Conservation (phyloP, 2,329 filamentous ascomycete genomes). For the Verticillium nonalfalfae region DNA sequence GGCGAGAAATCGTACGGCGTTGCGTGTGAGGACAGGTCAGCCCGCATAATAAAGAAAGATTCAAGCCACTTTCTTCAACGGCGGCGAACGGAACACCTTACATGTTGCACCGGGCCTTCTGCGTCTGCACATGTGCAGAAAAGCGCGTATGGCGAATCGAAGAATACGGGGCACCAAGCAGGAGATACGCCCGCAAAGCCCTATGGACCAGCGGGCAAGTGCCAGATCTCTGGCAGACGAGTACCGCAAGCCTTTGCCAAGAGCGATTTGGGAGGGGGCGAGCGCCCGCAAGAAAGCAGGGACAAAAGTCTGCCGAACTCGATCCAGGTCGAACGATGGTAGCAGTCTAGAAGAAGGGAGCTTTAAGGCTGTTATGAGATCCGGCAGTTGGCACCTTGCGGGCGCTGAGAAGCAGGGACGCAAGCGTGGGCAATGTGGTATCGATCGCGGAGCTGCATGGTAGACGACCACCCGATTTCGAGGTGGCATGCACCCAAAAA, state of each 20-base stretch:
- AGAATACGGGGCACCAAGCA: not conserved
- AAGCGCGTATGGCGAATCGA: not conserved
- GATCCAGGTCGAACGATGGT: slow-evolving; percentile 1
- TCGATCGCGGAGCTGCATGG: not conserved
- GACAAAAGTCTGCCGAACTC: slow-evolving; percentile 1
- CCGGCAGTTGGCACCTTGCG: slow-evolving; percentile 1
- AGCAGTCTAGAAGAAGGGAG: not conserved
- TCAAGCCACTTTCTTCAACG: too few relatives aligned
- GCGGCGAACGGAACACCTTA: too few relatives aligned
- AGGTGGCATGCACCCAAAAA: too few relatives aligned
- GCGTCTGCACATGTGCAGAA: slow-evolving; percentile 10
- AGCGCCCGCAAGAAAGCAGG: slow-evolving; percentile 11
- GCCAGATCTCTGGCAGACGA: not conserved
- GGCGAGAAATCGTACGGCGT: too few relatives aligned
- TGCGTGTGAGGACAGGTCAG: too few relatives aligned
- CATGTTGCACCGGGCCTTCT: not conserved
- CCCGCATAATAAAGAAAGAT: too few relatives aligned
- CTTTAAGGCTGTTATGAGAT: not conserved
- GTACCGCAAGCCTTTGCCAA: slow-evolving; percentile 1
- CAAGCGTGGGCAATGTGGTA: not conserved
- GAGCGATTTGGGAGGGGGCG: not conserved
- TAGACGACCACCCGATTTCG: not conserved
- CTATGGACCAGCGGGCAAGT: not conserved
- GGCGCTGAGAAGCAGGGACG: slow-evolving; percentile 3
- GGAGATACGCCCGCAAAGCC: not conserved